Evolutionary conservation across 148 eudicot genomes (phyloP).

Genomic region (Rhododendron molle): DNA sequence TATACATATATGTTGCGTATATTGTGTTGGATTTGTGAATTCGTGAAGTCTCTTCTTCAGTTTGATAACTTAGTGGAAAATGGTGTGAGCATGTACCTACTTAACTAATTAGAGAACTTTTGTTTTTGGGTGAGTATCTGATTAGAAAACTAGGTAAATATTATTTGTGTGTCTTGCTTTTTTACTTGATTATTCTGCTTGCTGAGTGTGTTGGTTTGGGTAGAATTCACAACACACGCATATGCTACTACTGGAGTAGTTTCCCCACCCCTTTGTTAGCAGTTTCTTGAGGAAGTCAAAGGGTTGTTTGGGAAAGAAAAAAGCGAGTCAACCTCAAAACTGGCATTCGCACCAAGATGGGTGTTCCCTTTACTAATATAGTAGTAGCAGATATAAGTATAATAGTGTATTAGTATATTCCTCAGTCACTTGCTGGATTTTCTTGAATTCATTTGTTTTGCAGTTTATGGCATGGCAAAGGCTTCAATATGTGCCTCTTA

Average conservation of each 20-base stretch:
- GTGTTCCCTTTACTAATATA: not conserved
- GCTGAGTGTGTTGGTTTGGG: not conserved
- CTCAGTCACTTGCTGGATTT: not conserved
- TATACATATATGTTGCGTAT: not conserved
- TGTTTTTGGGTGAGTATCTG: too few relatives aligned
- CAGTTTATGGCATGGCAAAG: not conserved
- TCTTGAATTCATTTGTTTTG: not conserved
- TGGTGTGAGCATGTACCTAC: not conserved
- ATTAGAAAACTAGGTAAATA: not conserved
- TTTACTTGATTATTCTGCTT: not conserved
- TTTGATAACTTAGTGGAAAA: not conserved
- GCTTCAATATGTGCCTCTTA: not conserved
- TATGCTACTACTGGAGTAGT: too few relatives aligned
- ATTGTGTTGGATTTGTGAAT: not conserved
- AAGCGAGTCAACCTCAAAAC: not conserved
- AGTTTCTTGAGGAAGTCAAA: not conserved
- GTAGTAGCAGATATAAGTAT: too few relatives aligned
- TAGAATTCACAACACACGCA: not conserved
- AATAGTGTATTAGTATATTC: too few relatives aligned
- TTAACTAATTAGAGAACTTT: not conserved
- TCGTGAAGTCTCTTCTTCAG: not conserved
- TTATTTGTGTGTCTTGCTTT: not conserved
- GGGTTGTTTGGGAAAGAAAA: not conserved
- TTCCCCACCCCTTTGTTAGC: too few relatives aligned
- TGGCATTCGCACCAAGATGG: not conserved